Evolutionary conservation across 768 basidiomycete genomes (phyloP), one percentile per base, ranked within the genome.

Genomic region (Hericium rajendrae): DNA sequence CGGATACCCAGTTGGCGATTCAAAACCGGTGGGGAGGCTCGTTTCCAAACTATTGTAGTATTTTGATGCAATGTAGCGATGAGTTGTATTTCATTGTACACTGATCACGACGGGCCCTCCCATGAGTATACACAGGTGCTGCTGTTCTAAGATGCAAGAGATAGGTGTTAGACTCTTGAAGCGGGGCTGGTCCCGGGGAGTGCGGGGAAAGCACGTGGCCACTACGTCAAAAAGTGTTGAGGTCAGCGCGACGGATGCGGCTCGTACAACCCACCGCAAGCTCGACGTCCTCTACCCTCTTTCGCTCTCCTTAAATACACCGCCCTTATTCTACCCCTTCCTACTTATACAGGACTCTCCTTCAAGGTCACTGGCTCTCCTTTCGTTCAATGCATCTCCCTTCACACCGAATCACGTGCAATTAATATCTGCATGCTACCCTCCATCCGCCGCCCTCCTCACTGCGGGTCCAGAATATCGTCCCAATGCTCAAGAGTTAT

Each of bases 361-460:
- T 60, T 51, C 52, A 28, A 41, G 20, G 20, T 41, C 48, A 10
- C 51, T 37, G 40, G n/a, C 55, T n/a, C 46, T 46, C 26, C 57
- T 24, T 40, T 13, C 37, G 24, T 16, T 26, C 54, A 13, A 89
- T 91, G 87, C 82, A 84, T 69, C 69, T 84, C 59, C 83, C 65
- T 90, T 92, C 73, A 85, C 86, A 57, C 85, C 91, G 60, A 83
- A 87, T 73, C 91, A 93, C 74, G 81, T 91, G 65, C 81, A 84
- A 64, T 83, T 93, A 59, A 81, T 94, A 67, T 82, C 83, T 55
- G 83, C 90, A 38, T 94, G 91, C 70, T 95, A 94, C 68, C 93
- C 93, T 15, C 81, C 89, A 8, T 74, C 83, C 46, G 84, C 91
- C 54, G 76, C 83, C 5, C 78, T 94, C 38, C 73, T 85, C 54